Base-by-base conservation (phyloP, 163 green algal genomes). In the Volvox carteri region DNA sequence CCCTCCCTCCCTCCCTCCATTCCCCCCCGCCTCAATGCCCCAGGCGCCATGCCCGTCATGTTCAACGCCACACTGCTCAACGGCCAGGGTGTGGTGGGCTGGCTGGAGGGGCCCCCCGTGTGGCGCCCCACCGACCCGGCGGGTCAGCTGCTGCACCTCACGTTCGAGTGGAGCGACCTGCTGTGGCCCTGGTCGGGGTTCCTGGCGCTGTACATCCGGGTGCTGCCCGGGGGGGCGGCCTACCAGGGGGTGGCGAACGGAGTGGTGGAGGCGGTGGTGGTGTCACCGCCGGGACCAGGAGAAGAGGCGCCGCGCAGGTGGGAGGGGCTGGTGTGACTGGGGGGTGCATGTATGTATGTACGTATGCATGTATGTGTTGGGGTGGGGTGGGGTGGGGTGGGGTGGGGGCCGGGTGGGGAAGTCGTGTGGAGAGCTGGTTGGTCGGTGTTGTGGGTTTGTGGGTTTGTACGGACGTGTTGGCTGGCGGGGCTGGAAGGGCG, bases 61-160 rank as follows among this genome's bases (percentile, higher is more conserved):
- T 96, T 99, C 94, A 99, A 99, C 91, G 96, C 95, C 52, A 99
- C 98, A 1, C 93, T 99, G 14, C 93, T 99, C n/a, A 99, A 99
- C 90, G 98, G 95, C 33, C 97, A 99, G 94, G 97, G 95, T 28
- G 93, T 98, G 28, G 94, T 86, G 25, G 98, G 98, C 52, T 62
- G 60, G 44, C 85, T 99, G n/a, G 86, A 90, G 70, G 87, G 85
- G 7, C 56, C 90, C 30, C 97, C 96, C 1, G 42, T 58, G n/a
- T 98, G 94, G 65, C 65, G 41, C 30, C 81, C 81, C 0, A 75
- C 48, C 0, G 91, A 98, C 83, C 93, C 93, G 8, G 92, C 86
- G 14, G 97, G 95, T 3, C n/a, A 91, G 25, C 90, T 96, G 30
- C 93, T 99, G 72, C 93, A 98, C 79, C 87, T 99, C 54, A 74